These are phyloP conservation scores for Leccinum pachyderme DNA, from an alignment of 1,284 basidiomycete species.

Conservation along the genomic window DNA sequence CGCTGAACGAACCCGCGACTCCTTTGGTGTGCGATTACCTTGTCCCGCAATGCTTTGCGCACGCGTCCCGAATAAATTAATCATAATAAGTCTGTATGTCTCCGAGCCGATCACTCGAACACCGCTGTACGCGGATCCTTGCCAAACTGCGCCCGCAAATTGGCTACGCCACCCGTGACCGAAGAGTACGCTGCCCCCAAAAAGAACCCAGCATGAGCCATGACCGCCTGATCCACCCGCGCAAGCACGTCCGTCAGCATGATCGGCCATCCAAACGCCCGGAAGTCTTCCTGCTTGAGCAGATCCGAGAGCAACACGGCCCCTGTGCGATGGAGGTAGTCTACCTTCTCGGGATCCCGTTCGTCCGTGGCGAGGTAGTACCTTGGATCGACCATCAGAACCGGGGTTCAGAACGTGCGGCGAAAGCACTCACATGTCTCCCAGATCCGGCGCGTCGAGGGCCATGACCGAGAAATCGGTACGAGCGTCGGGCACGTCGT, in stretches of 20 bases:
- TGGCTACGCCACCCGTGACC: slow-evolving; percentile 43
- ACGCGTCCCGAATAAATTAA: not conserved
- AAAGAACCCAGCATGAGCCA: slow-evolving; percentile 41
- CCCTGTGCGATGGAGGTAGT: slow-evolving; percentile 36
- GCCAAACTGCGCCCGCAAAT: slow-evolving; percentile 40
- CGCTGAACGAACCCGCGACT: not conserved
- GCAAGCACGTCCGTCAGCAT: slow-evolving; percentile 45
- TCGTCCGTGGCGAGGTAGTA: slow-evolving; percentile 52
- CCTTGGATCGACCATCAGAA: slow-evolving; percentile 18
- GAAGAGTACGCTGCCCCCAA: slow-evolving; percentile 46
- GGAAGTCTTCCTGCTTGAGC: slow-evolving; percentile 33
- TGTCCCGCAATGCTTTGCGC: not conserved
- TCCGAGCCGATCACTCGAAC: slow-evolving; percentile 26
- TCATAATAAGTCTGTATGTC: too few relatives aligned
- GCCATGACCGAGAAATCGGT: slow-evolving; percentile 23
- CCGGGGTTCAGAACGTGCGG: not conserved
- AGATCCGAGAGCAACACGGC: slow-evolving; percentile 44
- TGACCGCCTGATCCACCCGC: slow-evolving; percentile 43
- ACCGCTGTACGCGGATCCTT: slow-evolving; percentile 38
- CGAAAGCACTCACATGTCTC: slow-evolving; percentile 23
- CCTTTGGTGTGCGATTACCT: not conserved
- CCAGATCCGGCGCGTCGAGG: slow-evolving; percentile 25
- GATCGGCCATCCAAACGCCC: slow-evolving; percentile 41
- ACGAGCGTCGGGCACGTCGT: slow-evolving; percentile 28
- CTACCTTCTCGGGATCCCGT: slow-evolving; percentile 34